A percentile compares a stretch with the other conserved stretches of the same genome.
Conservation (phyloP, 208 protist species). For the Acanthamoeba sp. region DNA sequence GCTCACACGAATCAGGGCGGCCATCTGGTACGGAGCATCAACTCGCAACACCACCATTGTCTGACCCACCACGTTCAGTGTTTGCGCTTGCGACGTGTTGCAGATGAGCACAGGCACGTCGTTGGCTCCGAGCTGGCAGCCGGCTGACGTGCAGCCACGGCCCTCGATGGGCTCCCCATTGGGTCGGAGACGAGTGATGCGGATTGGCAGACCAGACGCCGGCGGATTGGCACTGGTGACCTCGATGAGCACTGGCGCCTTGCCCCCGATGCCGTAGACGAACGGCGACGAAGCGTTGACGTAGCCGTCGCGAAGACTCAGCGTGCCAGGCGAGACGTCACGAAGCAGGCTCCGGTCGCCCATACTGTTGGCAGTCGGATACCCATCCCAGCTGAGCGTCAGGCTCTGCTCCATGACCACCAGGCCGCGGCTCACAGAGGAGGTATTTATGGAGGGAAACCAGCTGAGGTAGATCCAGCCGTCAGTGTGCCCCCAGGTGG, state of each 20-base stretch:
- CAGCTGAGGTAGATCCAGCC: conserved; percentile 1
- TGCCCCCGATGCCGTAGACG: neutral
- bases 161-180: neutral
- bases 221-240: neutral
- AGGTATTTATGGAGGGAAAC: neutral
- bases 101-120: neutral
- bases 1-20: neutral
- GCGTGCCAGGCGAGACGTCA: neutral
- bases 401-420: neutral
- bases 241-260: neutral
- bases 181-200: neutral
- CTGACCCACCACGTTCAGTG: neutral
- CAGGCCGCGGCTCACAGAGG: neutral
- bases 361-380: neutral
- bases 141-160: neutral
- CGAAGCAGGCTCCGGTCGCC: neutral
- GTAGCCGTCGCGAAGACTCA: neutral
- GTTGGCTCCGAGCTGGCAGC: neutral
- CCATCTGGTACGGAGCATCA: neutral
- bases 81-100: no score
- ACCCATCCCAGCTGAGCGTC: neutral
- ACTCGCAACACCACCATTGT: neutral
- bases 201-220: neutral
- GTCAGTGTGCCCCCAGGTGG: neutral
- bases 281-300: neutral